Conservation (phyloP, 2,329 filamentous ascomycete species). For the Aureobasidium lini region DNA sequence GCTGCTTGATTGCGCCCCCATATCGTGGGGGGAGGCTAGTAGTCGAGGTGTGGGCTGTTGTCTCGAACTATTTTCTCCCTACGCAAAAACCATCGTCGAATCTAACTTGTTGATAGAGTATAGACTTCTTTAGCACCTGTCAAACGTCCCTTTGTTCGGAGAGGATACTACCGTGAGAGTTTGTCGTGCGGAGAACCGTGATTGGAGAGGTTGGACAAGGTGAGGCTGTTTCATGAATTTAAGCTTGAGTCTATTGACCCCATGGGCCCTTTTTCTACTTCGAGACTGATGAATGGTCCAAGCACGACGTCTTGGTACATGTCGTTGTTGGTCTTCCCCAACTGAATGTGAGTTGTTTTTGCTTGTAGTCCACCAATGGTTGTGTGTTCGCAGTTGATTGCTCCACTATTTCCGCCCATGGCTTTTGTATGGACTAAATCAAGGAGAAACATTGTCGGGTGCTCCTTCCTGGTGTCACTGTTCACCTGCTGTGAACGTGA, state of each 20-base stretch:
- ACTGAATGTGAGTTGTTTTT: neutral
- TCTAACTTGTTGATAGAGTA: constrained; percentile 6
- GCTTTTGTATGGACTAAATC: no score
- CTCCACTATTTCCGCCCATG: neutral
- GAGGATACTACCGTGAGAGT: neutral
- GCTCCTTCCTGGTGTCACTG: neutral
- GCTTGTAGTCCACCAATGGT: neutral
- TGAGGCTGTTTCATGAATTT: neutral
- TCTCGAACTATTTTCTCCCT: neutral
- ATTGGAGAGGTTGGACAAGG: neutral
- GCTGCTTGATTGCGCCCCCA: neutral
- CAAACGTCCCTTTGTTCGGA: neutral
- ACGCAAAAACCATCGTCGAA: neutral
- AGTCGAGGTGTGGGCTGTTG: neutral
- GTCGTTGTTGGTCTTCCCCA: neutral
- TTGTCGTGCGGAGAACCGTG: neutral
- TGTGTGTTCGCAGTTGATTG: no score
- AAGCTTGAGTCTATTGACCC: neutral
- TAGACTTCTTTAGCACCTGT: constrained; percentile 7
- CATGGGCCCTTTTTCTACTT: neutral
- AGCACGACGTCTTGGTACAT: neutral
- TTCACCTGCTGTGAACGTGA: neutral
- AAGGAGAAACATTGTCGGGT: neutral
- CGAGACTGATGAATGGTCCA: neutral
- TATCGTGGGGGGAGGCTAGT: neutral